Conservation (phyloP, 192 early-diverging fungal species). For the Backusella luteola region DNA sequence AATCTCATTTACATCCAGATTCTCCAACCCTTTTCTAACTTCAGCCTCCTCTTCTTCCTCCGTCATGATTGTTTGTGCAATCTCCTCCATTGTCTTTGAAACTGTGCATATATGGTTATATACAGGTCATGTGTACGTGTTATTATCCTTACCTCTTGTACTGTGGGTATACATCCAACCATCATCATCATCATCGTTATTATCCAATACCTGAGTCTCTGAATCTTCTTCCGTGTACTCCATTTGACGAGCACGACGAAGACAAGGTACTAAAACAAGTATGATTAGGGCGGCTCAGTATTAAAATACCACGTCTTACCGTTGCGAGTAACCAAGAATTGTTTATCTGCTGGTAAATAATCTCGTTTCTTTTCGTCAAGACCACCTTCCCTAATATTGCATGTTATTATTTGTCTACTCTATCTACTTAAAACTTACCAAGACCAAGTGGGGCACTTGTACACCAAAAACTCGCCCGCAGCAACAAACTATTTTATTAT, state of each 20-base stretch:
- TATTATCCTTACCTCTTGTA: conserved; percentile 40
- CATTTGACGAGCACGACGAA: conserved; percentile 81
- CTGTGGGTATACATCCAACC: conserved; percentile 88
- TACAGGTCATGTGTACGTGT: background rate
- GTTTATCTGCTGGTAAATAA: conserved; percentile 83
- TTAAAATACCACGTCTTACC: conserved; percentile 33
- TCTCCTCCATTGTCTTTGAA: conserved; percentile 48
- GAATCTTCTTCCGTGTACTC: conserved; percentile 64
- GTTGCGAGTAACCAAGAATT: conserved; percentile 94
- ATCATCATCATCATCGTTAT: conserved; percentile 66
- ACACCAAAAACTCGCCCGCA: conserved; percentile 97
- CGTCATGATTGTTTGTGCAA: conserved; percentile 63
- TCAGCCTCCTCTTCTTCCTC: conserved; percentile 35
- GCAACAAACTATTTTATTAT: conserved; percentile 72
- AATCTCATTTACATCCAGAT: conserved; percentile 35
- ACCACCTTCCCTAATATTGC: conserved; percentile 43
- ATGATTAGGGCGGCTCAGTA: background rate
- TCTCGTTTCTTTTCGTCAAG: conserved; percentile 76
- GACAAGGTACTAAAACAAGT: conserved; percentile 73
- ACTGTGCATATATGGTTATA: conserved; percentile 16
- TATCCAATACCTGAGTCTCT: conserved; percentile 56
- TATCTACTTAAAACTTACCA: conserved; percentile 49
- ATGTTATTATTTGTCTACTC: background rate
- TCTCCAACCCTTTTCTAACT: conserved; percentile 7
- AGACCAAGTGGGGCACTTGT: conserved; percentile 98